Percentiles rank a stretch among this genome's conserved stretches.
Evolutionary conservation across 257 asterid species (phyloP).

Genomic region (Catharanthus roseus): DNA sequence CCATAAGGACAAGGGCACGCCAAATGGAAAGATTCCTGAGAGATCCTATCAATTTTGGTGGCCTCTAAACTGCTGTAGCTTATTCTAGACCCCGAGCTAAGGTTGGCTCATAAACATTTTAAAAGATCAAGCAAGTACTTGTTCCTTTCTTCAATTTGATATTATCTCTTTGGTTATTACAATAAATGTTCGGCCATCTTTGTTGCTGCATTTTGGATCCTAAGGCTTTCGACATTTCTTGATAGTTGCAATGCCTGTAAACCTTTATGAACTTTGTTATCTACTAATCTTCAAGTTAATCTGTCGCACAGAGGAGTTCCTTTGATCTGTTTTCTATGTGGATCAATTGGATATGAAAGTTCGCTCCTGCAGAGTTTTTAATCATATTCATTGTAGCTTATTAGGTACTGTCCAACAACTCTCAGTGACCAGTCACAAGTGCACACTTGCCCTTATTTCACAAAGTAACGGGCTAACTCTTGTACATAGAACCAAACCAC

Average conservation of each 20-base stretch:
- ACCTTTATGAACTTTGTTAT: neutral
- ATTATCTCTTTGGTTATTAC: neutral
- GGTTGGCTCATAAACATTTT: neutral
- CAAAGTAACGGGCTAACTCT: too few species aligned
- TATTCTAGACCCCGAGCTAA: neutral
- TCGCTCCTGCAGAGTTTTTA: too few species aligned
- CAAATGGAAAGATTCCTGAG: constrained; percentile 98
- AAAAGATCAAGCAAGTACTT: neutral
- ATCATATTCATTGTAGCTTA: too few species aligned
- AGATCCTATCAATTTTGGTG: constrained; percentile 49
- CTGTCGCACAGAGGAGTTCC: neutral
- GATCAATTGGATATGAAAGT: too few species aligned
- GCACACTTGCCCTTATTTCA: too few species aligned
- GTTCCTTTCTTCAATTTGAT: neutral
- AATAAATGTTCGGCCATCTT: neutral
- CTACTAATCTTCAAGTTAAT: neutral
- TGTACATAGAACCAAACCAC: too few species aligned
- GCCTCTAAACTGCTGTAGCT: constrained; percentile 4
- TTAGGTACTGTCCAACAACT: too few species aligned
- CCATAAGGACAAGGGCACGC: constrained; percentile 83
- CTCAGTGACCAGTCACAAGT: too few species aligned
- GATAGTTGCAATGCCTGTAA: neutral
- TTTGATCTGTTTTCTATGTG: too few species aligned
- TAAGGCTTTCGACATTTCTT: neutral
- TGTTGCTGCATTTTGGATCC: neutral